These are phyloP conservation scores for Asterophora lycoperdoides DNA, from an alignment of 768 basidiomycete species.

Conservation along the genomic window DNA sequence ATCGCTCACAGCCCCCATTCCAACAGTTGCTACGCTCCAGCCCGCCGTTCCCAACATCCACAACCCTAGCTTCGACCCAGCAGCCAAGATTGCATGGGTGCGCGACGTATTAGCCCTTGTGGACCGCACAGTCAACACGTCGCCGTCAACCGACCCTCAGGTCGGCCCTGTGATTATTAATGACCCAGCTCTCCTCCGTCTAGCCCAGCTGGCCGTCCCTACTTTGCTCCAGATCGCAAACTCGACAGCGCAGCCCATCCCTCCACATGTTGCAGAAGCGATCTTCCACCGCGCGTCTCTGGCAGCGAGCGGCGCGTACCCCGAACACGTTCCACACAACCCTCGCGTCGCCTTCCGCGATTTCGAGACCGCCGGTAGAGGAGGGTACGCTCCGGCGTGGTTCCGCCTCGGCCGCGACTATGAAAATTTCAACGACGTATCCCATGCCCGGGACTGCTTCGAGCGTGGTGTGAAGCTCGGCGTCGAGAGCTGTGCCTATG, in stretches of 20 bases:
- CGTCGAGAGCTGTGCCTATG: constrained; percentile 81
- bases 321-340: constrained; percentile 58
- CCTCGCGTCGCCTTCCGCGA: constrained; percentile 83
- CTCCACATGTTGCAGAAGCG: constrained; percentile 61
- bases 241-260: constrained; percentile 22
- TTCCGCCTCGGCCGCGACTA: constrained; percentile 90
- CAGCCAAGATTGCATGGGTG: constrained; percentile 69
- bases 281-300: constrained; percentile 73
- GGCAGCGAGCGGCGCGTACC: constrained; percentile 68
- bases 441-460: constrained; percentile 80
- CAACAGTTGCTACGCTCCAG: constrained; percentile 56
- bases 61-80: constrained; percentile 50
- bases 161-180: constrained; percentile 51
- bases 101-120: constrained; percentile 80
- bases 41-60: constrained; percentile 50
- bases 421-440: constrained; percentile 75
- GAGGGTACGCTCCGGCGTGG: constrained; percentile 80
- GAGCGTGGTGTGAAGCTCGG: constrained; percentile 72
- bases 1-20: constrained; percentile 63
- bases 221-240: constrained; percentile 56
- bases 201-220: constrained; percentile 62
- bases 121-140: constrained; percentile 40
- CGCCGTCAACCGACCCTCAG: constrained; percentile 39
- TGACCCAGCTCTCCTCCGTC: constrained; percentile 55
- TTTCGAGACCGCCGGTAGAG: constrained; percentile 79